phyloP scores from a whole-genome alignment of 768 basidiomycete species.

The Collybia sordida region DNA sequence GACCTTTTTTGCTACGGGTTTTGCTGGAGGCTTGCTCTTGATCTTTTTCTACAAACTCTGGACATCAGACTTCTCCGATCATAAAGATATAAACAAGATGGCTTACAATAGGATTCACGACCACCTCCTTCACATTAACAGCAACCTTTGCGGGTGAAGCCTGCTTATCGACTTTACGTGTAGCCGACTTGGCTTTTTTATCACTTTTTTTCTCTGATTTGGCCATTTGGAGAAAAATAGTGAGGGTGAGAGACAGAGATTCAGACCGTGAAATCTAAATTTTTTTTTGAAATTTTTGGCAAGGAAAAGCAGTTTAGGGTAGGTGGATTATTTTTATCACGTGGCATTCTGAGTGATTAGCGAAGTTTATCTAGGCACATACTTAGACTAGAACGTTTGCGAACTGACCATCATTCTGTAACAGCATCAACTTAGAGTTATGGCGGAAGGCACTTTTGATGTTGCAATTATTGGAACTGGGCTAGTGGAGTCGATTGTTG shows the following conservation, averaged over 20 bases:
- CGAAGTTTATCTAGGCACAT: no score
- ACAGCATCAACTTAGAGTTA: conserved; percentile 4
- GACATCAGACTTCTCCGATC: neutral
- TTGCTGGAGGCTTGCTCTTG: conserved; percentile 19
- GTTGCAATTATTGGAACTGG: conserved; percentile 76
- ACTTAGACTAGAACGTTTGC: no score
- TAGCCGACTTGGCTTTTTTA: conserved; percentile 31
- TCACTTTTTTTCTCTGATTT: conserved; percentile 49
- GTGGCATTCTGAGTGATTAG: no score
- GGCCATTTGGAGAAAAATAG: conserved; percentile 33
- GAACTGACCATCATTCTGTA: neutral
- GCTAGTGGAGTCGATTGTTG: conserved; percentile 79
- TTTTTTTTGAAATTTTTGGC: conserved; percentile 25
- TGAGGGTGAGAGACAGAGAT: conserved; percentile 14
- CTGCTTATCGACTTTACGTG: conserved; percentile 36
- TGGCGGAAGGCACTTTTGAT: conserved; percentile 55
- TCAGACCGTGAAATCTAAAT: conserved; percentile 14
- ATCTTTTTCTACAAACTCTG: conserved; percentile 18
- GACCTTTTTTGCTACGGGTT: conserved; percentile 22
- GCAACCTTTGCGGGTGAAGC: conserved; percentile 23
- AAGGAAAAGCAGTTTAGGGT: conserved; percentile 29
- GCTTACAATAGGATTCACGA: conserved; percentile 38
- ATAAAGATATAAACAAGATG: conserved; percentile 2
- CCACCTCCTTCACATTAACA: conserved; percentile 40
- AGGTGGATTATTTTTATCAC: conserved; percentile 16